phyloP scores from a whole-genome alignment of 768 basidiomycete species.

The Pleurotus citrinopileatus region DNA sequence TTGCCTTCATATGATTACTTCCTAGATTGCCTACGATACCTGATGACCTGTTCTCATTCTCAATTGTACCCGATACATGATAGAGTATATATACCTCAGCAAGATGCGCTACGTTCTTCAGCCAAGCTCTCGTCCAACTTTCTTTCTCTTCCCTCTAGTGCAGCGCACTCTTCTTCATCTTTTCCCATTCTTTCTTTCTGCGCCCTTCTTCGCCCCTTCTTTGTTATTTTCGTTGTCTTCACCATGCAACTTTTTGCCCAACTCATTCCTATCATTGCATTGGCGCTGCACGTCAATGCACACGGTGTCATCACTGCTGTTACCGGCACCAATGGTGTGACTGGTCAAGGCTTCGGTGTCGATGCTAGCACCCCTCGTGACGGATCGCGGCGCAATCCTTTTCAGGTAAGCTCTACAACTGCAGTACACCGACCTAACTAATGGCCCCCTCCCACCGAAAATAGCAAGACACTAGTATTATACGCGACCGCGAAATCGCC shows the following conservation, averaged over 20 bases:
- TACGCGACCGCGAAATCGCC: conserved; percentile 4
- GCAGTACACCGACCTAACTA: neutral
- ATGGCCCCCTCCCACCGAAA: neutral
- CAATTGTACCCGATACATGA: too few species aligned
- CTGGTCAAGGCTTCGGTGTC: conserved; percentile 3
- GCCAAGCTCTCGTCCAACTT: neutral
- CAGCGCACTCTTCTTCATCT: neutral
- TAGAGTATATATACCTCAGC: too few species aligned
- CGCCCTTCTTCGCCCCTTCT: neutral
- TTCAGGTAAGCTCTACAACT: conserved; percentile 17
- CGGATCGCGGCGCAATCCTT: conserved; percentile 14
- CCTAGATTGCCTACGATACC: too few species aligned
- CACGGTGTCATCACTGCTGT: conserved; percentile 5
- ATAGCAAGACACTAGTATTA: conserved; percentile 7
- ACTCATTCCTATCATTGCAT: conserved; percentile 12
- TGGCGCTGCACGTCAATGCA: neutral
- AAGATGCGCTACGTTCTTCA: too few species aligned
- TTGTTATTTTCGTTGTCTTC: neutral
- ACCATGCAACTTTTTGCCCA: conserved; percentile 12
- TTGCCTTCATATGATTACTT: too few species aligned
- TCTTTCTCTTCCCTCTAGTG: neutral
- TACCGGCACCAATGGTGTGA: neutral
- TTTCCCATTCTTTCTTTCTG: neutral
- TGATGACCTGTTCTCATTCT: too few species aligned
- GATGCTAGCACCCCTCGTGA: neutral